Conservation (phyloP, 345 rosid species). For the Litchi chinensis region DNA sequence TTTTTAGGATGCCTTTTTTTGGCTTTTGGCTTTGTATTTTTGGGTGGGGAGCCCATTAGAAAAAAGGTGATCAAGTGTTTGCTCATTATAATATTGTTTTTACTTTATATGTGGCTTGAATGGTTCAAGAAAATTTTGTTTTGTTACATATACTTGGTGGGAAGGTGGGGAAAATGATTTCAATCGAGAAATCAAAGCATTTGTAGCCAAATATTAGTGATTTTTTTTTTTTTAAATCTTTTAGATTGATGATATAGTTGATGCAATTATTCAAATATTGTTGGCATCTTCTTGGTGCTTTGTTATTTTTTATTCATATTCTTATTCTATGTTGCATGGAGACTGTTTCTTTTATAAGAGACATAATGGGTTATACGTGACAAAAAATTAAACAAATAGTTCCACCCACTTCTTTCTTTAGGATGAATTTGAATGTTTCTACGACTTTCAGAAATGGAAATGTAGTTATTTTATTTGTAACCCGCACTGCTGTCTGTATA, state of each 20-base stretch:
- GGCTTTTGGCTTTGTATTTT: slow-evolving; percentile 30
- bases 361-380: not conserved
- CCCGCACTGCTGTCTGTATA: not conserved
- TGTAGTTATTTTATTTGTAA: not conserved
- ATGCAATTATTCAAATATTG: not conserved
- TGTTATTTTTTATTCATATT: not conserved
- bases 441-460: not conserved
- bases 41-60: slow-evolving; percentile 32
- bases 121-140: slow-evolving; percentile 15
- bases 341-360: not conserved
- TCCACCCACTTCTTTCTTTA: not conserved
- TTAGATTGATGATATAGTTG: not conserved
- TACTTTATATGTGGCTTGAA: slow-evolving; percentile 16
- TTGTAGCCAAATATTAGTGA: not conserved
- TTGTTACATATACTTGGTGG: not conserved
- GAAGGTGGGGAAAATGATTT: not conserved
- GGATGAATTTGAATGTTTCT: not conserved
- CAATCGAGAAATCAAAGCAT: not conserved
- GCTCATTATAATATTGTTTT: slow-evolving; percentile 2
- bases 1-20: slow-evolving; percentile 32
- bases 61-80: slow-evolving; percentile 22
- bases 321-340: not conserved
- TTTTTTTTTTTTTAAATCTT: not conserved
- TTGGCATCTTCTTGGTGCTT: not conserved
- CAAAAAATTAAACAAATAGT: not conserved